Base-by-base conservation (phyloP, 2,329 filamentous ascomycete genomes). In the Cladosporium sp. region DNA sequence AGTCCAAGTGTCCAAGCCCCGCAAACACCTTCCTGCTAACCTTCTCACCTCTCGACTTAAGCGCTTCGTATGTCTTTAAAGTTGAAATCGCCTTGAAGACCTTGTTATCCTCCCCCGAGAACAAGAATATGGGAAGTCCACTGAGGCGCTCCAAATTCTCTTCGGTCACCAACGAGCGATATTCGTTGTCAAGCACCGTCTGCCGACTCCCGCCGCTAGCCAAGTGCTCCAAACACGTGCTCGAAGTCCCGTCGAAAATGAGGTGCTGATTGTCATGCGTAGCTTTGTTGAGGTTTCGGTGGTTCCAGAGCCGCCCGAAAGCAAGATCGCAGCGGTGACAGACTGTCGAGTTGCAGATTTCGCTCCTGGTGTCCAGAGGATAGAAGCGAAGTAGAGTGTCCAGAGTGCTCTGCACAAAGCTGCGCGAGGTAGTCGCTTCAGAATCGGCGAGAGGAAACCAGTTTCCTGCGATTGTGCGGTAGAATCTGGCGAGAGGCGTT, bases 221-320 rank as follows among this genome's bases (percentile, higher is more conserved):
- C 10, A 87, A 76, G 58, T 84, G 73, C 35, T 77, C 68, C 50
- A 86, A 74, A 59, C 81, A 71, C 1, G 75, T 77, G 81, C 86
- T 86, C 68, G 81, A 83, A 54, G 84, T 79, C 55, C 85, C 85
- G 63, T 81, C 81, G 57, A 88, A 82, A 71, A 86, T 83, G 32
- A 79, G 77, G 67, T 83, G 78, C 47, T 86, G 79, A 65, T 85
- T 80, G 0, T 78, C 73, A 70, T 88, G 85, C 2, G 85, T 88
- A 3, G 80, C 83, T 71, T 83, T 82, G 71, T 87, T 87, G 28
- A 88, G 77, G 68, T 88, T 87, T 3, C 64, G 68, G 69, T 88
- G 85, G 65, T 80, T 84, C 84, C 84, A 89, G 70, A 75, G 68
- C 25, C 74, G 79, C 35, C 84, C 85, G 62, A 86, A 88, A 13